Evolutionary conservation across 2,329 filamentous ascomycete species (phyloP).

Genomic region (Blumeriella jaapii): DNA sequence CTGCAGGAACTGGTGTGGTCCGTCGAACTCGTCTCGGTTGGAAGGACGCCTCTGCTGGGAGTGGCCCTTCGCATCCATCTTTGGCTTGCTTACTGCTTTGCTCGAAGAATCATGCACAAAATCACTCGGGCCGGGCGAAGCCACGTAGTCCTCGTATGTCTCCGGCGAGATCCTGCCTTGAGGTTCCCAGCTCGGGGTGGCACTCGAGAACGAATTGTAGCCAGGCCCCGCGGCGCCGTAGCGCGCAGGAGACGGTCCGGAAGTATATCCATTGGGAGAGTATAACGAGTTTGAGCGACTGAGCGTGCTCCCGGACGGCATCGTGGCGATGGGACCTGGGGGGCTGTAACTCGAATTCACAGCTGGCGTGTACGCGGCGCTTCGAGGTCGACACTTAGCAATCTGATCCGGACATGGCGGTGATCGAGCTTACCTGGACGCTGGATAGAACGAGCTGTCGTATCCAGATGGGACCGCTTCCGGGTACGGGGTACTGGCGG

Average conservation of each 20-base stretch:
- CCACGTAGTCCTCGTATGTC: constrained; percentile 32
- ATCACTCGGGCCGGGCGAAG: constrained; percentile 48
- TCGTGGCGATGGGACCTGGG: constrained; percentile 12
- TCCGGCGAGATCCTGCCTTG: constrained; percentile 27
- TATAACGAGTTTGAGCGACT: constrained; percentile 23
- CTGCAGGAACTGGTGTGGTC: constrained; percentile 71
- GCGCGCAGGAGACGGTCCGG: constrained; percentile 19
- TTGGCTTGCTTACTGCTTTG: constrained; percentile 34
- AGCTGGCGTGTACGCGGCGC: constrained; percentile 21
- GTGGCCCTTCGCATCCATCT: constrained; percentile 35
- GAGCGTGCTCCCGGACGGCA: constrained; percentile 14
- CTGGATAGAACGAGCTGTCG: constrained; percentile 23
- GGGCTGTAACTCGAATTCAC: constrained; percentile 22
- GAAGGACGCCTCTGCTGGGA: constrained; percentile 55
- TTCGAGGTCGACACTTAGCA: constrained; percentile 23
- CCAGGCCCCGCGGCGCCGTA: constrained; percentile 25
- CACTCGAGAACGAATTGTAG: constrained; percentile 23
- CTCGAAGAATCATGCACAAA: constrained; percentile 43
- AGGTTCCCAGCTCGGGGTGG: constrained; percentile 24
- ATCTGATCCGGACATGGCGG: constrained; percentile 11
- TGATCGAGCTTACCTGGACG: constrained; percentile 24
- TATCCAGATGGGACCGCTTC: constrained; percentile 19
- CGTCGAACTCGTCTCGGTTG: constrained; percentile 83
- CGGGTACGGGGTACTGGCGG: constrained; percentile 20
- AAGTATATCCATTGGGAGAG: constrained; percentile 22